These are phyloP conservation scores for Hydnum rufescens DNA, from an alignment of 768 basidiomycete species.

Conservation along the genomic window DNA sequence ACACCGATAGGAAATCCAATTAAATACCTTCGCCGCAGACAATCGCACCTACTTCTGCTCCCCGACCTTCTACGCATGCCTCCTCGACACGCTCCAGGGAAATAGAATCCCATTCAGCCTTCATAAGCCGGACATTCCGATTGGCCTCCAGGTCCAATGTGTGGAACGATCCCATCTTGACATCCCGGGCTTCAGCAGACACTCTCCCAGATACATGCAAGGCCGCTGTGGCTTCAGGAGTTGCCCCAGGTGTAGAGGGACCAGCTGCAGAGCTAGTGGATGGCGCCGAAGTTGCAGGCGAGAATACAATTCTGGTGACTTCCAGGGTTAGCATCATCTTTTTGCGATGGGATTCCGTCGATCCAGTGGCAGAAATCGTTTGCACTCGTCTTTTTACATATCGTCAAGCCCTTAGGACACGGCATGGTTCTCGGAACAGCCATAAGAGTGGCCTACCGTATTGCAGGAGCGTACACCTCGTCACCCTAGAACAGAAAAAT, in stretches of 20 bases:
- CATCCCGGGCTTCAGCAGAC: conserved; percentile 67
- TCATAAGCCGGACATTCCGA: conserved; percentile 78
- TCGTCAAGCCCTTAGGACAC: background rate
- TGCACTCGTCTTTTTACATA: conserved; percentile 48
- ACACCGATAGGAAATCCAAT: background rate
- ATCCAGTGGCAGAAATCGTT: conserved; percentile 79
- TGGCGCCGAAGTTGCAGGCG: conserved; percentile 40
- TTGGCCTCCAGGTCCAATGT: conserved; percentile 87
- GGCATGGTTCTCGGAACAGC: background rate
- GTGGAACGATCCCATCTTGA: conserved; percentile 83
- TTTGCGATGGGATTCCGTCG: conserved; percentile 78
- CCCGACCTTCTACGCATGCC: conserved; percentile 77
- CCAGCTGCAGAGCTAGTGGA: conserved; percentile 20
- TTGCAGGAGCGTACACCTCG: conserved; percentile 62
- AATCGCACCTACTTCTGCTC: conserved; percentile 90
- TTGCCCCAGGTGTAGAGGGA: conserved; percentile 13
- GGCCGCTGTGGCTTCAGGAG: conserved; percentile 21
- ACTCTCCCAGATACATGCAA: conserved; percentile 81
- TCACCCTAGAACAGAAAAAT: conserved; percentile 32
- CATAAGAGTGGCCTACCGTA: conserved; percentile 42
- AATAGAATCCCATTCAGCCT: conserved; percentile 82
- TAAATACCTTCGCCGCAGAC: conserved; percentile 86
- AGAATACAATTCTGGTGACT: conserved; percentile 65
- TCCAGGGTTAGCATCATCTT: conserved; percentile 66
- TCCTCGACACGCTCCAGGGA: conserved; percentile 68